phyloP scores from a whole-genome alignment of 1,284 basidiomycete species.

The Cerrena zonata region DNA sequence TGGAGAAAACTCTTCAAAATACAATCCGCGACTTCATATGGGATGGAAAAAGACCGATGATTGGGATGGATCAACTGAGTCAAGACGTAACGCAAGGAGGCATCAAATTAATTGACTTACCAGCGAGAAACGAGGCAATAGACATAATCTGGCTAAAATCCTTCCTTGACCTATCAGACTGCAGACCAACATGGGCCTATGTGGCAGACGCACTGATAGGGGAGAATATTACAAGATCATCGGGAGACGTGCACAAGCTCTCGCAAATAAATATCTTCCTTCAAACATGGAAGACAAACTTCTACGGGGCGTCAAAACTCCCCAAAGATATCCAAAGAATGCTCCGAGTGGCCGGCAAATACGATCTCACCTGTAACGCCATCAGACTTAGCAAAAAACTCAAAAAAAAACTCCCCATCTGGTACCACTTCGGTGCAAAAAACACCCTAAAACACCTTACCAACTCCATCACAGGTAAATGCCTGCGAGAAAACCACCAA shows the following conservation, averaged over 20 bases:
- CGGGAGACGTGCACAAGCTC: background rate
- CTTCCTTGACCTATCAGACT: conserved; percentile 11
- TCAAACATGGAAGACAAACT: conserved; percentile 14
- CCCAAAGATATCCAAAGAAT: conserved; percentile 6
- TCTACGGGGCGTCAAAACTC: background rate
- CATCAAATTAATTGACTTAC: conserved; percentile 17
- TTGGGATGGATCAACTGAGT: conserved; percentile 9
- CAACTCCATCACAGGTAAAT: too few relatives aligned
- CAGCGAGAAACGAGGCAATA: conserved; percentile 22
- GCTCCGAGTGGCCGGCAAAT: conserved; percentile 6
- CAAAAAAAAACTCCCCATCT: conserved; percentile 17
- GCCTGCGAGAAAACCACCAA: background rate
- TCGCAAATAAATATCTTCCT: conserved; percentile 12
- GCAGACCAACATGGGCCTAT: conserved; percentile 20
- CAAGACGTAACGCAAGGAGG: conserved; percentile 15
- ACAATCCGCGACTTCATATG: conserved; percentile 18
- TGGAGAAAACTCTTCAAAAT: conserved; percentile 7
- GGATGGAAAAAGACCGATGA: conserved; percentile 7
- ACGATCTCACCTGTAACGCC: conserved; percentile 9
- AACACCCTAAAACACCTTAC: too few relatives aligned
- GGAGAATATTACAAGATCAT: background rate
- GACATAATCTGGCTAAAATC: conserved; percentile 20
- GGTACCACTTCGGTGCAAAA: conserved; percentile 20
- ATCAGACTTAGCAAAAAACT: conserved; percentile 8
- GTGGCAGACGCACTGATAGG: conserved; percentile 17